These are phyloP conservation scores for Geotrichum siamense DNA, from an alignment of 1,139 yeast species.

Conservation along the genomic window DNA sequence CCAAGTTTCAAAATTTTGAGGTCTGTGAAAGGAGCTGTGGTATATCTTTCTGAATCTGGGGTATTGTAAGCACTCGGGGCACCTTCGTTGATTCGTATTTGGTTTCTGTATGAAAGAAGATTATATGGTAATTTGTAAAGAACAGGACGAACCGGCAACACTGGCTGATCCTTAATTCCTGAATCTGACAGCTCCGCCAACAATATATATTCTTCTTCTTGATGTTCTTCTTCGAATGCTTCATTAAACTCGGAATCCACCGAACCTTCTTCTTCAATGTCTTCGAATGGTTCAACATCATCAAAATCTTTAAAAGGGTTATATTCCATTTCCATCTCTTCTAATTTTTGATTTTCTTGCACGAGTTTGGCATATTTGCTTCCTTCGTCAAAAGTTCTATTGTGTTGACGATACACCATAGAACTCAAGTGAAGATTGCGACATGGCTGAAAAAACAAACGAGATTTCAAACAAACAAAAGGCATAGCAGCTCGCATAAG, in stretches of 20 bases:
- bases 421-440: no score
- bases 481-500: no score
- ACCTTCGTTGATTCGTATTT: conserved; percentile 23
- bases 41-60: conserved; percentile 4
- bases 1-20: conserved; percentile 57
- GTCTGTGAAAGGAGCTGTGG: conserved; percentile 43
- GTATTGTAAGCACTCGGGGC: conserved; percentile 4
- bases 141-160: conserved; percentile 17
- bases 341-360: not conserved
- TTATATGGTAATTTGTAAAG: conserved; percentile 29
- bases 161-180: conserved; percentile 19
- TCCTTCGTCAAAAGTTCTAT: conserved; percentile 1
- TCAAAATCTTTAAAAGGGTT: not conserved
- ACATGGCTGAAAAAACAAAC: no score
- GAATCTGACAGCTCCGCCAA: conserved; percentile 10
- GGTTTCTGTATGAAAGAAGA: conserved; percentile 24
- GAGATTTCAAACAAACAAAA: no score
- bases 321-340: conserved; percentile 3
- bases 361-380: not conserved
- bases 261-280: no score
- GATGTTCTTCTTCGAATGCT: not conserved
- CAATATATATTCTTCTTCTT: not conserved
- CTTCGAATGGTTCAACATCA: not conserved
- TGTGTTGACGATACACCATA: not conserved
- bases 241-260: conserved; percentile 3